Evolutionary conservation across 371 early-diverging fungal genomes (phyloP), one percentile per base, ranked within the genome.

Genomic region (Thermomucor indicae-seudaticae): DNA sequence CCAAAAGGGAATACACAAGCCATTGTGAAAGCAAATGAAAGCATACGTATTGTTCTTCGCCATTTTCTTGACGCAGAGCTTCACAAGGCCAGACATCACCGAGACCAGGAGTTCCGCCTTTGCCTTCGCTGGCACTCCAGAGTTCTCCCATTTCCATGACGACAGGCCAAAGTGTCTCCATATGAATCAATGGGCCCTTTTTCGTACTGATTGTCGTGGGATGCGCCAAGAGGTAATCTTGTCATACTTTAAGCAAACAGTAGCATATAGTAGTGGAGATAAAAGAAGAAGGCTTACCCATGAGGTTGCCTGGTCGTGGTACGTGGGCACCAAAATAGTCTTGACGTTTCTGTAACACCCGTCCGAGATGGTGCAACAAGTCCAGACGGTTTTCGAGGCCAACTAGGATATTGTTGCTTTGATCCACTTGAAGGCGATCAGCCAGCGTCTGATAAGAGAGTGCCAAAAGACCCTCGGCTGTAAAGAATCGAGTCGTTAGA

Each of bases 11-110:
- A 67, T 93, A 95, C 20, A 91, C 86, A 34, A 96, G 80, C 96
- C 96, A 96, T 65, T 94, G 93, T 4, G 92, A 88, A 42, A 95
- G 74, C 49, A 92, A 93, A 67, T 96, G 95, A 71, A 95, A 94
- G 10, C 90, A 66, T 6, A 93, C 85, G 30, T 80, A 66, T 72
- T 66, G 4, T 64, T 47, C 47, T 7, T 52, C 50, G 12, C 45
- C 28, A 28, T 35, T 38, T 8, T 23, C 45, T 14, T 50, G 47
- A n/a, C n/a, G n/a, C 1, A 75, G 49, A 4, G 72, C 63, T 49
- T 59, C 45, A 43, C 84, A 91, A 14, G 85, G 87, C 96, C 96
- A 96, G 14, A 94, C 93, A 60, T 96, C 96, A 32, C 96, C 96
- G 48, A 94, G 59, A 3, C 61, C 64, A 28, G 28, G 51, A 20